A percentile compares a stretch with the other conserved stretches of the same genome.
phyloP scores from a whole-genome alignment of 2,329 filamentous ascomycete species.

The Diaporthe citrichinensis region DNA sequence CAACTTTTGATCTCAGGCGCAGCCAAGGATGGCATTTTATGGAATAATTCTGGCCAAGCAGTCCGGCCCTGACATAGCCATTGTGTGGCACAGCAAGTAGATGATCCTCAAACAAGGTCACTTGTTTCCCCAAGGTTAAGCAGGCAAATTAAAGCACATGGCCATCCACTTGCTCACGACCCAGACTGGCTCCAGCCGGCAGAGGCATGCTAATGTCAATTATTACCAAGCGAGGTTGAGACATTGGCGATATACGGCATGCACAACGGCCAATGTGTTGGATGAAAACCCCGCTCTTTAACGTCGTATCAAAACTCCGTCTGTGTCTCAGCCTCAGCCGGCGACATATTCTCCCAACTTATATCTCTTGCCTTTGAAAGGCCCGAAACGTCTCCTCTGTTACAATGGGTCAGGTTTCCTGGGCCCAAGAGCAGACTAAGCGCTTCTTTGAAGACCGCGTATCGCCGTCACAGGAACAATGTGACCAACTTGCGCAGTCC shows the following conservation, averaged over 20 bases:
- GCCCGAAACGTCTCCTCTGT: neutral
- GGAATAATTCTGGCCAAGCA: too few species aligned
- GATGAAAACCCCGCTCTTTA: neutral
- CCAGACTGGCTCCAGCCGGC: too few species aligned
- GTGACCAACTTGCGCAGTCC: conserved; percentile 44
- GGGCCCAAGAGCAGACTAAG: conserved; percentile 23
- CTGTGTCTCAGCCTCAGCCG: neutral
- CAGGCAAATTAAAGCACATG: too few species aligned
- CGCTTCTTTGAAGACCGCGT: conserved; percentile 43
- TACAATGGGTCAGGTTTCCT: neutral
- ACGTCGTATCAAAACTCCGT: neutral
- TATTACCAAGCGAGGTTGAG: neutral
- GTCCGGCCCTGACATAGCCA: too few species aligned
- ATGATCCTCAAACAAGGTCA: too few species aligned
- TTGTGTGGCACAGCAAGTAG: too few species aligned
- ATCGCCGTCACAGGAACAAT: conserved; percentile 46
- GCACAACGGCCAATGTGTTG: too few species aligned
- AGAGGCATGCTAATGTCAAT: too few species aligned
- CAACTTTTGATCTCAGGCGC: too few species aligned
- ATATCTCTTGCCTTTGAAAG: neutral
- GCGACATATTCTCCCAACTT: neutral
- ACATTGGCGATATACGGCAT: neutral
- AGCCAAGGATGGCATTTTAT: too few species aligned
- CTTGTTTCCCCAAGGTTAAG: too few species aligned
- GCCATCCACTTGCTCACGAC: too few species aligned